Evolutionary conservation across 805 yeast species (phyloP).

Genomic region (Pichia exigua): DNA sequence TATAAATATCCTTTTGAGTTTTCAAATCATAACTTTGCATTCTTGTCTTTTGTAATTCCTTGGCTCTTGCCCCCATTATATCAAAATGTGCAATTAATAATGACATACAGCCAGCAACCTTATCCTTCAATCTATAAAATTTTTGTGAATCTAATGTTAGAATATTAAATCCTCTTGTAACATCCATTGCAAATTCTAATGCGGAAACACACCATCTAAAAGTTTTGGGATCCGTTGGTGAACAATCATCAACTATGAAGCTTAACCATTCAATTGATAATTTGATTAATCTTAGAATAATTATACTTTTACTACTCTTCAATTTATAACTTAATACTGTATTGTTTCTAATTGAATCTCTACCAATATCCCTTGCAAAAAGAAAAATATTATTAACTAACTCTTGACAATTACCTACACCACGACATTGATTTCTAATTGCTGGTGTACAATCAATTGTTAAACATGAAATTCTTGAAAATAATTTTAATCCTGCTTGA

Average conservation of each 20-base stretch:
- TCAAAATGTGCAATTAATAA: constrained; percentile 91
- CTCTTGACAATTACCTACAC: constrained; percentile 62
- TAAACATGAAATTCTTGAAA: constrained; percentile 58
- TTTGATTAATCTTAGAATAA: constrained; percentile 64
- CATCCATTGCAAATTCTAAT: constrained; percentile 89
- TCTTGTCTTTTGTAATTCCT: constrained; percentile 52
- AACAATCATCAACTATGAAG: constrained; percentile 89
- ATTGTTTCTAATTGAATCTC: constrained; percentile 53
- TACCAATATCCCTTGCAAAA: constrained; percentile 76
- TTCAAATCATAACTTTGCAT: constrained; percentile 46
- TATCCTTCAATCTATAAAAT: constrained; percentile 60
- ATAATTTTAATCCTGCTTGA: constrained; percentile 53
- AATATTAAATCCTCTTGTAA: constrained; percentile 86
- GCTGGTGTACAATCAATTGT: constrained; percentile 54
- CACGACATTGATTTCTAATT: constrained; percentile 45
- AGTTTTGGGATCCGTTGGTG: constrained; percentile 83
- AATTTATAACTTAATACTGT: constrained; percentile 38
- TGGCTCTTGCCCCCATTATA: constrained; percentile 95
- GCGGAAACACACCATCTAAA: constrained; percentile 97
- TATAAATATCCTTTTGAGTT: constrained; percentile 42
- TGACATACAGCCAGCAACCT: constrained; percentile 93
- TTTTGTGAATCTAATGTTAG: constrained; percentile 71
- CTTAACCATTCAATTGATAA: constrained; percentile 86
- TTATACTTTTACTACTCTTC: constrained; percentile 48
- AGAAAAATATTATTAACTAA: constrained; percentile 65